Conservation (phyloP, 2,329 filamentous ascomycete genomes). For the Tolypocladium album region DNA sequence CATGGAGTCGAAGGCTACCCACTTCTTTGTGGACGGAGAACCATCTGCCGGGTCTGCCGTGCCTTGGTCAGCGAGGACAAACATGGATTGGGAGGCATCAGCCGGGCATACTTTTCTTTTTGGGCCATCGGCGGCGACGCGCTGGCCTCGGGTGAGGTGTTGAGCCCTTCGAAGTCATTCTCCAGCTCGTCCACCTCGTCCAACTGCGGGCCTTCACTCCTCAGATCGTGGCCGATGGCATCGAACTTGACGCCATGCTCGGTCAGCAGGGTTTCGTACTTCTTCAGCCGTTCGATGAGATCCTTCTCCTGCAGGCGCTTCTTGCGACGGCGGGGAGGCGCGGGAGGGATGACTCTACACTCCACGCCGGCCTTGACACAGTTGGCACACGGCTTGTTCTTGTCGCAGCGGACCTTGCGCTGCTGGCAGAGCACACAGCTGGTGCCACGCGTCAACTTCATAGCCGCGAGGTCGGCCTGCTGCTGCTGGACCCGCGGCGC, state of each 20-base stretch:
- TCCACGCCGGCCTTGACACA: slow-evolving; percentile 53
- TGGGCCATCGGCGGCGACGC: slow-evolving; percentile 19
- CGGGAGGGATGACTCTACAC: slow-evolving; percentile 47
- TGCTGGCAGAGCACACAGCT: slow-evolving; percentile 67
- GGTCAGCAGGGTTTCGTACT: slow-evolving; percentile 56
- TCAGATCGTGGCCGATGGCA: slow-evolving; percentile 42
- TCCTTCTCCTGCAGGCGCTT: slow-evolving; percentile 60
- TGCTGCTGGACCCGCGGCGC: slow-evolving; percentile 8
- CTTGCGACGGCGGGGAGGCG: slow-evolving; percentile 47
- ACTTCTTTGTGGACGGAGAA: slow-evolving; percentile 44
- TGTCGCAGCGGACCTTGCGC: slow-evolving; percentile 66
- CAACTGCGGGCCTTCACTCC: slow-evolving; percentile 15
- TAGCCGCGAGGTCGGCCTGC: slow-evolving; percentile 27
- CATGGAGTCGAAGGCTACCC: slow-evolving; percentile 6
- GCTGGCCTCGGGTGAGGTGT: slow-evolving; percentile 38
- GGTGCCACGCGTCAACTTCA: slow-evolving; percentile 48
- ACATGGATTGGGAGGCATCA: neutral
- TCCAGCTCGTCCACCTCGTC: slow-evolving; percentile 48
- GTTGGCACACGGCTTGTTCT: slow-evolving; percentile 59
- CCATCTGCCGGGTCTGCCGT: slow-evolving; percentile 20
- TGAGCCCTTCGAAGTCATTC: slow-evolving; percentile 42
- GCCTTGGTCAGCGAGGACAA: neutral
- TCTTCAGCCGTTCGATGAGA: slow-evolving; percentile 55
- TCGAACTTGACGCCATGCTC: slow-evolving; percentile 61
- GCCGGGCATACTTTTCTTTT: slow-evolving; percentile 5